A percentile compares a stretch with the other conserved stretches of the same genome.
Evolutionary conservation across 129 eudicot genomes (phyloP).

Genomic region (Flaveria brownii): DNA sequence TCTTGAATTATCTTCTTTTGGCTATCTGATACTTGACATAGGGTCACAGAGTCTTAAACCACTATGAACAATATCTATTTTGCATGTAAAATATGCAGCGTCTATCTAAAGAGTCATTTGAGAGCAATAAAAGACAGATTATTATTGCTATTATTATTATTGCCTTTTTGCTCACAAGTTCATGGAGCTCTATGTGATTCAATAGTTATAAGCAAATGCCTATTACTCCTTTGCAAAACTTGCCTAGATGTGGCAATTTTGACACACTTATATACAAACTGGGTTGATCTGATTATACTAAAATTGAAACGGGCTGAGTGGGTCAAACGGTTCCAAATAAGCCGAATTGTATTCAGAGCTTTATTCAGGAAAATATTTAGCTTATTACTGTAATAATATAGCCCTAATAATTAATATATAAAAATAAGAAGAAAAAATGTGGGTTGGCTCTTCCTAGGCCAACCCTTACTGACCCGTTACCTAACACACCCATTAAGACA

Average conservation of each 20-base stretch:
- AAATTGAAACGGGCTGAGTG: not conserved
- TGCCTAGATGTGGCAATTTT: conserved; percentile 4
- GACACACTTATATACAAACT: not conserved
- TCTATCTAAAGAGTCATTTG: not conserved
- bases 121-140: not conserved
- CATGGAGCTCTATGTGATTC: not conserved
- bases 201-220: conserved; percentile 14
- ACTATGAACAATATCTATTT: not conserved
- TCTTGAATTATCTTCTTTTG: not conserved
- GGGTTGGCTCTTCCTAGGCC: too few relatives aligned
- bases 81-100: not conserved
- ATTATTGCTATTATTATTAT: not conserved
- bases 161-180: not conserved
- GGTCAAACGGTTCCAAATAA: not conserved
- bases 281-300: not conserved
- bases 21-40: not conserved
- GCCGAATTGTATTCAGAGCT: not conserved
- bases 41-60: not conserved
- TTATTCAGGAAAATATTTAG: not conserved
- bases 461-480: not conserved
- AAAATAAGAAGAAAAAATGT: not conserved
- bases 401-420: not conserved
- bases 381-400: not conserved
- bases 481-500: not conserved
- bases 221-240: not conserved